Evolutionary conservation across 108 stramenopile genomes (phyloP), one percentile per base, ranked within the genome.

Genomic region (Cyclostephanos tholiformis): DNA sequence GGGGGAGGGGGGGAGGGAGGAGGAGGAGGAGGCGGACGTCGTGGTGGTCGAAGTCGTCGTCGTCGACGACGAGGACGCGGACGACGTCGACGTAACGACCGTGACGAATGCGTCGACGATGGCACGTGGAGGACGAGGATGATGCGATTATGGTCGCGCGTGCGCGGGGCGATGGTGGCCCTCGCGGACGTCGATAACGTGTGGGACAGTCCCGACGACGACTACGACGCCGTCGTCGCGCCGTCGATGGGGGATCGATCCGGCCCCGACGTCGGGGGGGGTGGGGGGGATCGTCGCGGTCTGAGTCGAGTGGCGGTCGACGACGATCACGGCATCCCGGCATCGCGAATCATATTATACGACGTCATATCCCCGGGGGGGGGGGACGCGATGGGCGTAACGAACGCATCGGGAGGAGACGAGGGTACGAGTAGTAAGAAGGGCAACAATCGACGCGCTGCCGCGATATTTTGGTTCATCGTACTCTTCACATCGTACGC

Each of bases 101-200:
- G 10, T 25, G 71, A 49, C 25, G 46, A 63, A n/a, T n/a, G n/a
- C 25, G 71, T 46, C 62, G 71, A 61, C 52, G 50, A 60, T 14
- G 39, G 36, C n/a, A 48, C 30, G 36, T 39, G 16, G 36, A 63
- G 48, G 62, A 49, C 38, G 70, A 59, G 32, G 49, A 30, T 71
- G 0, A 3, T 29, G 10, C 51, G 36, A 56, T 56, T 71, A 1
- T 66, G 53, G 17, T 59, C 50, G 14, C 63, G 52, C 23, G 19
- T 87, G 12, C 82, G 84, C 57, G 60, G 43, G 7, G 77, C 59
- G 20, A 67, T 85, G 10, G 53, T 85, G 10, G 39, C 85, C 26
- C 67, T 92, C 38, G 85, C 89, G 63, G 87, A 92, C 67, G 89
- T 89, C 2, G 91, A 92, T 36, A 88, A 92, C 61, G 80, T 92